Conservation (phyloP, 192 early-diverging fungal genomes). For the Backusella macrospora region DNA sequence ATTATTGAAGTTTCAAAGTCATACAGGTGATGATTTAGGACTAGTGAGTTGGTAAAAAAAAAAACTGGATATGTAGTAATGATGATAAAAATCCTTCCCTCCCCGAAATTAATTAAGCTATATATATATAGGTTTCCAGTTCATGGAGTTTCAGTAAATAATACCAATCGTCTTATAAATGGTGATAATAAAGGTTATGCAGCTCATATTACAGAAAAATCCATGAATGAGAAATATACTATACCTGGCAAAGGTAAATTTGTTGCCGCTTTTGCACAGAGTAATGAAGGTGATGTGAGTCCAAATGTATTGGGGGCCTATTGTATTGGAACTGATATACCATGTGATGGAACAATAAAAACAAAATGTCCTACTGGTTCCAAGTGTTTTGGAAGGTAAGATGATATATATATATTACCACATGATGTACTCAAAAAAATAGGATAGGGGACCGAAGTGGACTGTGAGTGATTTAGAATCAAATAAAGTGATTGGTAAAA, state of each 20-base stretch:
- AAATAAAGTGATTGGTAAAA: slow-evolving; percentile 32
- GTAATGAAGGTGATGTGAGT: slow-evolving; percentile 34
- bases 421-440: too few relatives aligned
- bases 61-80: background rate
- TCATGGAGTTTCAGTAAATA: slow-evolving; percentile 34
- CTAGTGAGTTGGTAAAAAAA: slow-evolving; percentile 31
- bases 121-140: slow-evolving; percentile 31
- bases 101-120: too few relatives aligned
- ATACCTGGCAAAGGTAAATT: slow-evolving; percentile 28
- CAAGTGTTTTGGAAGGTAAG: slow-evolving; percentile 29
- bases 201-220: slow-evolving; percentile 25
- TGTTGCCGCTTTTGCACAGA: slow-evolving; percentile 37
- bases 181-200: slow-evolving; percentile 41
- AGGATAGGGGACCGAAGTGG: slow-evolving; percentile 32
- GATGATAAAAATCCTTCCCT: too few relatives aligned
- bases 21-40: slow-evolving; percentile 23
- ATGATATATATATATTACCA: too few relatives aligned
- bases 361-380: slow-evolving; percentile 17
- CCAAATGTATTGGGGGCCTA: slow-evolving; percentile 38
- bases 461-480: slow-evolving; percentile 28
- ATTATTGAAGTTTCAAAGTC: slow-evolving; percentile 27
- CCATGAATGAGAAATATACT: slow-evolving; percentile 25
- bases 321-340: slow-evolving; percentile 36
- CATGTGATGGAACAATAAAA: slow-evolving; percentile 28
- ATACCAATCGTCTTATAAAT: slow-evolving; percentile 32